Percentiles rank a stretch among this genome's conserved stretches.
These are phyloP conservation scores for Suillus sp. DNA, from an alignment of 768 basidiomycete genomes.

Conservation along the genomic window DNA sequence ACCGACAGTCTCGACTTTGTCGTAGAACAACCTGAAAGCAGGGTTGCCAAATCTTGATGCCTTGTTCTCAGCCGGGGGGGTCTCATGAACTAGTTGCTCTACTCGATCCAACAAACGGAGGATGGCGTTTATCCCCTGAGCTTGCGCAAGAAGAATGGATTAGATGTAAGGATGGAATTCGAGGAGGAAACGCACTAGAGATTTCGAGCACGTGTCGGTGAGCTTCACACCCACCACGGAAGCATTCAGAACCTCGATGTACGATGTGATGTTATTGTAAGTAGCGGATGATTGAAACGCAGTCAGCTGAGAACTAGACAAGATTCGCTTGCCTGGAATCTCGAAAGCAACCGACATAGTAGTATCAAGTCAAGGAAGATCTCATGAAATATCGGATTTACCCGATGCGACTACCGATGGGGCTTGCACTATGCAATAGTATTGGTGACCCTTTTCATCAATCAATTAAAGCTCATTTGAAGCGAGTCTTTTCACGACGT, in stretches of 20 bases:
- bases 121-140: slow-evolving; percentile 64
- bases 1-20: slow-evolving; percentile 69
- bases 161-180: slow-evolving; percentile 9
- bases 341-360: slow-evolving; percentile 41
- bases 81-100: slow-evolving; percentile 63
- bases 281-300: slow-evolving; percentile 81
- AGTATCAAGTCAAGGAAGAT: slow-evolving; percentile 13
- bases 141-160: slow-evolving; percentile 16
- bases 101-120: slow-evolving; percentile 67
- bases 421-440: no score
- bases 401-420: not conserved
- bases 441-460: no score
- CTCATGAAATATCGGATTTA: not conserved
- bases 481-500: not conserved
- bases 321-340: slow-evolving; percentile 68
- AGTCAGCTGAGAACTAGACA: slow-evolving; percentile 74
- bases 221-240: slow-evolving; percentile 77
- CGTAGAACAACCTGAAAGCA: slow-evolving; percentile 91
- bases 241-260: slow-evolving; percentile 76
- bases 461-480: not conserved
- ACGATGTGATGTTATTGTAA: slow-evolving; percentile 63
- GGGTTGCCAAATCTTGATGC: slow-evolving; percentile 97
- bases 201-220: slow-evolving; percentile 56
- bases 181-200: slow-evolving; percentile 52
- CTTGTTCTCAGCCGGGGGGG: slow-evolving; percentile 86